phyloP scores from a whole-genome alignment of 305 asterid species.

The Coffea humblotiana region DNA sequence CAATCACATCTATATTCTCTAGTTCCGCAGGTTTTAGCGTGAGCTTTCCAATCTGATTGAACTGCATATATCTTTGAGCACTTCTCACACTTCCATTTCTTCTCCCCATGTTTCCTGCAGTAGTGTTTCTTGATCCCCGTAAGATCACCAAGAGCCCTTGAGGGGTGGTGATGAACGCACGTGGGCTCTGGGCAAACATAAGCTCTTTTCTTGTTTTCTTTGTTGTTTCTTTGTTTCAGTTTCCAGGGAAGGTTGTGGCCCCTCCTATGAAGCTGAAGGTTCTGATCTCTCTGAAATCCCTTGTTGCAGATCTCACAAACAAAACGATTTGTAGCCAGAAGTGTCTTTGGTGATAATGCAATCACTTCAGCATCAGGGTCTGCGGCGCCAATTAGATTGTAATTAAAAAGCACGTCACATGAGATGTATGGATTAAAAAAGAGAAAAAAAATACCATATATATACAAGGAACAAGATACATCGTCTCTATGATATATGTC shows the following conservation, averaged over 20 bases:
- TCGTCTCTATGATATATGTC: not conserved
- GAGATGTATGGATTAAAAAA: slow-evolving; percentile 5
- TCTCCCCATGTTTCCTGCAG: slow-evolving; percentile 88
- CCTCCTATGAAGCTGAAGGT: slow-evolving; percentile 81
- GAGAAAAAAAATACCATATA: not conserved
- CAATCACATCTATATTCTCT: slow-evolving; percentile 82
- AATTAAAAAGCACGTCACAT: not conserved
- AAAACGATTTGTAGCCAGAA: slow-evolving; percentile 70
- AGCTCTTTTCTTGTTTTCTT: slow-evolving; percentile 59
- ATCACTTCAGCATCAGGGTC: slow-evolving; percentile 91
- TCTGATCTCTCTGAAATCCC: slow-evolving; percentile 91
- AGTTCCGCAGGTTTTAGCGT: slow-evolving; percentile 77
- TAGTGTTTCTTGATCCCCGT: slow-evolving; percentile 88
- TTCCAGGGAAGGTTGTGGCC: slow-evolving; percentile 97
- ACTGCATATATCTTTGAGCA: slow-evolving; percentile 80
- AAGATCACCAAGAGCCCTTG: slow-evolving; percentile 81
- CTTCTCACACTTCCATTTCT: slow-evolving; percentile 83
- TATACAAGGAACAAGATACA: not conserved
- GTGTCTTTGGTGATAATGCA: slow-evolving; percentile 70
- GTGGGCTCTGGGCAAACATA: slow-evolving; percentile 78
- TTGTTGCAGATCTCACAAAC: slow-evolving; percentile 85
- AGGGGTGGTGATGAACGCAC: slow-evolving; percentile 77
- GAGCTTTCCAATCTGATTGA: slow-evolving; percentile 92
- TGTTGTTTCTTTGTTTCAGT: slow-evolving; percentile 67
- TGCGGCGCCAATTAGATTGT: slow-evolving; percentile 17